Base-by-base conservation (phyloP, 2,329 filamentous ascomycete species). In the Exophiala sideris region DNA sequence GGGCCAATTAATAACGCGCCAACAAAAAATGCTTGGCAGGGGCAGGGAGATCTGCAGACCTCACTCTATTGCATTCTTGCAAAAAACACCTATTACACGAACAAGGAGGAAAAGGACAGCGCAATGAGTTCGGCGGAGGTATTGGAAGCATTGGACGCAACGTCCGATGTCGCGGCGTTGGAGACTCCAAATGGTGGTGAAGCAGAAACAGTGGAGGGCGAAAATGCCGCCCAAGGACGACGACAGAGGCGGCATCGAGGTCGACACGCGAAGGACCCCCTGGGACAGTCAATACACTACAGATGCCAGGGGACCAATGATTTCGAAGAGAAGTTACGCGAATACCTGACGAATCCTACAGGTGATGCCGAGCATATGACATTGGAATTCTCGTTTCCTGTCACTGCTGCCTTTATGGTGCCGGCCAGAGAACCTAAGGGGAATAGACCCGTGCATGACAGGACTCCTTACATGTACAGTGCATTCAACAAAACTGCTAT, bases 251-350 rank as follows among this genome's bases (percentile, higher is more conserved):
- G 47, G 16, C 48, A 40, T 21, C 48, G 59, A 24, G 62, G 62
- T 35, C 56, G 62, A 40, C 60, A 62, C 12, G 52, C 60, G 11
- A 61, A 59, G 48, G 62, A 64, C 42, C 62, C 62, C 2, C 42
- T 59, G 12, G 60, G 46, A n/a, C 48, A 62, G 45, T 52, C 54
- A 6, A 45, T 64, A 12, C 38, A 45, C 5, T 58, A 59, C 42
- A 41, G 58, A 33, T 61, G 58, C 55, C 35, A 53, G 32, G 57
- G 53, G 33, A 29, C 55, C 7, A 60, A 64, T 36, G 58, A 62
- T 29, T 24, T 64, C 24, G 58, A 61, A 35, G 34, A 24, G 10
- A 40, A 58, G 12, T 45, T 64, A 18, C 48, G 51, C 20, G 52
- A 58, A 10, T 61, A 61, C 47, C 32, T 64, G 36, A 50, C 53